A percentile compares a stretch with the other conserved stretches of the same genome.
phyloP scores from a whole-genome alignment of 2,329 filamentous ascomycete species.

The Cladosporium cucumerinum region DNA sequence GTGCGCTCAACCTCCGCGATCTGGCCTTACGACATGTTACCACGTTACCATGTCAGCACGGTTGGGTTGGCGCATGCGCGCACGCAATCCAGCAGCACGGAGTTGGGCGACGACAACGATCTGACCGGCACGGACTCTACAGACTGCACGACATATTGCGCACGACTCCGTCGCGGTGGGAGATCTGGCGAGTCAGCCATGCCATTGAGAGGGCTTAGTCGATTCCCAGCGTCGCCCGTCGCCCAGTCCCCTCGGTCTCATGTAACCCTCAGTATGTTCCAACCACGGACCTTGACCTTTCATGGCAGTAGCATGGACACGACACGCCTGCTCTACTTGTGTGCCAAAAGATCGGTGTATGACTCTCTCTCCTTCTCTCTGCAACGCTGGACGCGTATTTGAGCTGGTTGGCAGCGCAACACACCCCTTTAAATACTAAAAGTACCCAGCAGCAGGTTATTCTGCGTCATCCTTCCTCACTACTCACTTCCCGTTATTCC shows the following conservation, averaged over 20 bases:
- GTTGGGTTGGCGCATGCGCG: background rate
- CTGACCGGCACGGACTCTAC: background rate
- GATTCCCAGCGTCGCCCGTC: background rate
- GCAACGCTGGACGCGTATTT: background rate
- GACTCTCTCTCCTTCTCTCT: background rate
- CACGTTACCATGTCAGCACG: background rate
- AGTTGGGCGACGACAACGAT: background rate
- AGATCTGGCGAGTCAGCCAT: background rate
- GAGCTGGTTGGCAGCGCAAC: conserved; percentile 8
- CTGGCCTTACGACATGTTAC: conserved; percentile 6
- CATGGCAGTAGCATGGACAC: no score
- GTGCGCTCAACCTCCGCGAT: background rate
- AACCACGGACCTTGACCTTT: background rate
- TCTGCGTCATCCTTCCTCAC: background rate
- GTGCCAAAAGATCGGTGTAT: background rate
- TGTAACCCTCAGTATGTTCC: background rate
- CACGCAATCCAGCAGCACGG: background rate
- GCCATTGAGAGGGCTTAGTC: background rate
- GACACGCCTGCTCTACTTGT: background rate
- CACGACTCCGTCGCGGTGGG: background rate
- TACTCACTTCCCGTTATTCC: background rate
- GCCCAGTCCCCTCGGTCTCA: background rate
- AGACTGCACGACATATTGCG: conserved; percentile 4
- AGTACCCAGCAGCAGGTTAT: background rate
- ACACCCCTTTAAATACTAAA: conserved; percentile 1